Base-by-base conservation (phyloP, 257 asterid genomes). In the Euphrasia confusa region DNA sequence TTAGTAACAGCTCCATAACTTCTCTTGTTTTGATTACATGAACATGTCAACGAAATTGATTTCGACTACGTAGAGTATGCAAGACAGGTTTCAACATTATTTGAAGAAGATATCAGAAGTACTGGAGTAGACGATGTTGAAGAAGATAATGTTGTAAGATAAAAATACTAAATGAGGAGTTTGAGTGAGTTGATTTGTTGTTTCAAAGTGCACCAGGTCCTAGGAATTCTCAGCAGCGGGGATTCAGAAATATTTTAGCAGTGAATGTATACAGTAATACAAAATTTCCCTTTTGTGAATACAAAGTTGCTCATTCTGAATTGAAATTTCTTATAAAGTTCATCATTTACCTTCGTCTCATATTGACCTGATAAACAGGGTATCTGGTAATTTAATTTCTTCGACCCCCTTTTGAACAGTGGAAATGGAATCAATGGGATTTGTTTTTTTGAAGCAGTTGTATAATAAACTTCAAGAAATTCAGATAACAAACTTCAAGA, bases 11-110 rank as follows among this genome's bases (percentile, higher is more conserved):
- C 63, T 50, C 58, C 1, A 18, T 63, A 47, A 3, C 1, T 42
- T 48, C 14, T 69, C n/a, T 13, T 45, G 6, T 45, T 45, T 45
- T 61, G 10, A 18, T 70, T 58, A 28, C 80, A 83, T 86, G 89
- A 66, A 60, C 86, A 83, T 67, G 86, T 83, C 28, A 83, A 83
- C 65, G 61, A 83, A 65, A 83, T 83, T 13, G 89, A 83, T 54
- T 83, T 83, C 13, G 86, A 83, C 81, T 83, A 80, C 73, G 15
- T 69, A 33, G 89, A 75, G 61, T 83, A 83, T 70, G 89, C 89
- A 64, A 72, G 80, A 64, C 89, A 83, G 89, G 75, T 78, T 83
- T 76, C 76, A 63, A 54, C 73, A 18, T 30, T 80, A 83, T 71
- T 83, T 86, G 89, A 61, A 56, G 58, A 72, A n/a, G 73, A 80